Percentiles rank a stretch among this genome's conserved stretches.
Conservation (phyloP, 768 basidiomycete genomes). For the Rickenella mellea region DNA sequence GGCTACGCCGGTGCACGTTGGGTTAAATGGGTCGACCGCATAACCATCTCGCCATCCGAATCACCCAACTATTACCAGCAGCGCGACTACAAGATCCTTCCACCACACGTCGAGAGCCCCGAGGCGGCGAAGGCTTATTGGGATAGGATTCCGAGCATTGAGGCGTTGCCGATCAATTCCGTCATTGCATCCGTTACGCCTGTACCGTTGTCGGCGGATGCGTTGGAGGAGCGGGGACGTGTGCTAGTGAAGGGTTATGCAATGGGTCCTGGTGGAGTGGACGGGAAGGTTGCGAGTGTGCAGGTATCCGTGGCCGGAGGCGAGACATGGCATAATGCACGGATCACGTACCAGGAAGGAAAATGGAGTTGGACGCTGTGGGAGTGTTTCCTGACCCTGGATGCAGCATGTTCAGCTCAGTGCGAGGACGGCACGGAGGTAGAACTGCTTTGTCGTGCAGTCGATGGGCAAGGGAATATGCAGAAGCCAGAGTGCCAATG, state of each 20-base stretch:
- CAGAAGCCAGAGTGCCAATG: slow-evolving; percentile 44
- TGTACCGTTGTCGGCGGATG: neutral
- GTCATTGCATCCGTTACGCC: slow-evolving; percentile 29
- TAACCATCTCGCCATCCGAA: slow-evolving; percentile 4
- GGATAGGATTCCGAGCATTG: slow-evolving; percentile 35
- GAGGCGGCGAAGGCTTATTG: neutral
- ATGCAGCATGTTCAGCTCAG: too few relatives aligned
- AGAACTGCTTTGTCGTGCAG: slow-evolving; percentile 37
- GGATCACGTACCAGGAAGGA: slow-evolving; percentile 50
- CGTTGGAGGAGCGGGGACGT: neutral
- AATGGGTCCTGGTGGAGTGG: slow-evolving; percentile 25
- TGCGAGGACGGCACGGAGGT: slow-evolving; percentile 18
- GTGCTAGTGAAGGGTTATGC: slow-evolving; percentile 47
- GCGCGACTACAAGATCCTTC: slow-evolving; percentile 13
- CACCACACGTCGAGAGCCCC: slow-evolving; percentile 5
- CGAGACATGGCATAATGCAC: slow-evolving; percentile 37
- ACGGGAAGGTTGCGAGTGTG: slow-evolving; percentile 35
- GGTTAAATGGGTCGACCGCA: slow-evolving; percentile 12
- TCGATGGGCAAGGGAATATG: slow-evolving; percentile 34
- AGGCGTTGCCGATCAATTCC: slow-evolving; percentile 51
- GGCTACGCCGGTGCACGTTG: slow-evolving; percentile 11
- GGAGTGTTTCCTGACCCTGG: slow-evolving; percentile 37
- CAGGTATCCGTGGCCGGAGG: slow-evolving; percentile 47
- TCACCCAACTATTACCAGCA: slow-evolving; percentile 12
- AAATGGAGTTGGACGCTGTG: slow-evolving; percentile 71